phyloP scores from a whole-genome alignment of 352 stramenopile genomes.

The Albugo candida region DNA sequence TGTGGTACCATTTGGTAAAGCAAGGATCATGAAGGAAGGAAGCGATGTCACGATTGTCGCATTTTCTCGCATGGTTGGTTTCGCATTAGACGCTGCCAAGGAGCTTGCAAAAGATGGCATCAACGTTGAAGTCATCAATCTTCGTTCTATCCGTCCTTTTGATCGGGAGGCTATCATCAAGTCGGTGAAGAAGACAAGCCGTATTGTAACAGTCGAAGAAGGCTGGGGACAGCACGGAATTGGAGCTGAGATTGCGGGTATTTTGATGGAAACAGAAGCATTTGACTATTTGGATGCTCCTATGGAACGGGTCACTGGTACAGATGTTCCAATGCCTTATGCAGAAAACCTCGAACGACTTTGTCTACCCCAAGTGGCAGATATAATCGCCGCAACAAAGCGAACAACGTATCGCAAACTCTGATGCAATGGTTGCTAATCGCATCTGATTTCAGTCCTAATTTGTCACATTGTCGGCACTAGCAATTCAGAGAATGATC shows the following conservation, averaged over 20 bases:
- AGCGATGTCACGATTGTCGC: constrained; percentile 96
- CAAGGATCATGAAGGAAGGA: constrained; percentile 94
- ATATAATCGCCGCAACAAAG: constrained; percentile 88
- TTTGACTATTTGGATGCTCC: constrained; percentile 99
- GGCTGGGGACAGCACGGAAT: constrained; percentile 94
- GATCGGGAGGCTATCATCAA: constrained; percentile 94
- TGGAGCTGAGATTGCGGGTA: constrained; percentile 92
- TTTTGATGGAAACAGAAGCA: constrained; percentile 94
- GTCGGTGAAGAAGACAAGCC: constrained; percentile 97
- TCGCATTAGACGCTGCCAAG: constrained; percentile 91
- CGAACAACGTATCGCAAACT: constrained; percentile 57
- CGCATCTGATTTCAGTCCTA: constrained; percentile 1
- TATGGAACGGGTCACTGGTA: constrained; percentile 92
- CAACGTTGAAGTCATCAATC: constrained; percentile 90
- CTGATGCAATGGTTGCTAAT: constrained; percentile 15
- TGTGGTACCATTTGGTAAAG: constrained; percentile 95
- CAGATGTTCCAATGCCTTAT: constrained; percentile 98
- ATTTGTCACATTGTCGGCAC: constrained; percentile 1
- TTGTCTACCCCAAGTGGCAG: constrained; percentile 87
- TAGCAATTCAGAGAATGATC: not conserved
- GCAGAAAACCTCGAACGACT: constrained; percentile 90
- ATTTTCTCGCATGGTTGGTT: constrained; percentile 93
- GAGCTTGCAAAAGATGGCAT: constrained; percentile 88
- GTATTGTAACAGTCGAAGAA: constrained; percentile 95
- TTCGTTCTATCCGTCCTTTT: constrained; percentile 88